Evolutionary conservation across 2,329 filamentous ascomycete species (phyloP).

Genomic region (Ceratocystiopsis sp.): DNA sequence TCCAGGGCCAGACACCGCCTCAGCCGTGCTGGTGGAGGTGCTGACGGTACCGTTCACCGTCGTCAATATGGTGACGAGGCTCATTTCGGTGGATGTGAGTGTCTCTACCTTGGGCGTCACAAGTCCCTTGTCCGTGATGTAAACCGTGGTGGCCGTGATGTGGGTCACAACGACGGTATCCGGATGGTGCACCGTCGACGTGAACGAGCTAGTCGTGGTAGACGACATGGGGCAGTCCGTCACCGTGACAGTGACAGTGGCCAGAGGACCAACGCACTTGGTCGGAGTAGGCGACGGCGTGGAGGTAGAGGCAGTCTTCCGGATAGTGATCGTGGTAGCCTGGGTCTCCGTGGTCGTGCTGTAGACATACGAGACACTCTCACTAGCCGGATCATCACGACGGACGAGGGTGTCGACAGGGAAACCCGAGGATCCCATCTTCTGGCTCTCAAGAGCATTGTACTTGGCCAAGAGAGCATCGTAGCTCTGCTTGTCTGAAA

Average conservation of each 20-base stretch:
- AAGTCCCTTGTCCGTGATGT: conserved; percentile 4
- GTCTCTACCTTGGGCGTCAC: conserved; percentile 2
- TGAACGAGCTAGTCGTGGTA: too few species aligned
- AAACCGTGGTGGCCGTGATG: conserved; percentile 4
- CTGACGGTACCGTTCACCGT: neutral
- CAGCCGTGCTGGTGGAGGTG: conserved; percentile 3
- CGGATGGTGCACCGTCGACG: neutral
- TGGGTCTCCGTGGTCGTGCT: conserved; percentile 9
- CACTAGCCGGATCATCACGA: conserved; percentile 1
- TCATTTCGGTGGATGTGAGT: neutral
- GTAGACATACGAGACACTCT: conserved; percentile 15
- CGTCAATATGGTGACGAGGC: too few species aligned
- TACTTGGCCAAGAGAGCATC: conserved; percentile 6
- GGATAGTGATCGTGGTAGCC: conserved; percentile 6
- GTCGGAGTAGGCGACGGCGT: neutral
- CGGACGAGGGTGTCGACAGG: conserved; percentile 5
- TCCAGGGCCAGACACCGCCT: conserved; percentile 1
- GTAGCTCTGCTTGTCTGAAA: conserved; percentile 8
- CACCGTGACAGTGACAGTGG: too few species aligned
- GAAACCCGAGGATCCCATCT: neutral
- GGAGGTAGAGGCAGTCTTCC: conserved; percentile 2
- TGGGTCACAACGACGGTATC: neutral
- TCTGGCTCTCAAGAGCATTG: conserved; percentile 3
- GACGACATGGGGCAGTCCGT: too few species aligned
- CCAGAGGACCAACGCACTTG: too few species aligned